These are phyloP conservation scores for Agaricus blazei DNA, from an alignment of 768 basidiomycete species.

Conservation along the genomic window DNA sequence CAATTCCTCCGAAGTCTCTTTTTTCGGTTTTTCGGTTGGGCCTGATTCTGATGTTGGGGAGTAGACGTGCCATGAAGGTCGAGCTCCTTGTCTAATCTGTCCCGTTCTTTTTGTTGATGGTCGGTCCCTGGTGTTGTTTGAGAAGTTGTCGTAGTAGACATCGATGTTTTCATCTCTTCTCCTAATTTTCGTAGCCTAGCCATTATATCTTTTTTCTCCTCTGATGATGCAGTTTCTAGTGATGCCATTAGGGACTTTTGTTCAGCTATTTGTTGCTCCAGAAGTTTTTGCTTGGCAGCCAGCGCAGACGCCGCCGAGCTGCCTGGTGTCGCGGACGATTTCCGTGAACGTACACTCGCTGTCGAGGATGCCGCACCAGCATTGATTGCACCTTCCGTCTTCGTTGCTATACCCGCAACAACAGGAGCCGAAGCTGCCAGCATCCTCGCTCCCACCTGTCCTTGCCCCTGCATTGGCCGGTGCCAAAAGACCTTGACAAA, in stretches of 20 bases:
- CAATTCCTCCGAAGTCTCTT: slow-evolving; percentile 59
- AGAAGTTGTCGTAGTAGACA: slow-evolving; percentile 22
- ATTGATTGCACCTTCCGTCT: slow-evolving; percentile 18
- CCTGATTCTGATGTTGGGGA: not conserved
- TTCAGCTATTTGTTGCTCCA: slow-evolving; percentile 82
- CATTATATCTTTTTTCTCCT: slow-evolving; percentile 81
- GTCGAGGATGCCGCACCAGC: slow-evolving; percentile 12
- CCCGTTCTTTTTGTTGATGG: slow-evolving; percentile 51
- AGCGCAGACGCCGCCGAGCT: slow-evolving; percentile 38
- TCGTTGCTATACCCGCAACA: slow-evolving; percentile 56
- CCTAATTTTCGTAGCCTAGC: slow-evolving; percentile 66
- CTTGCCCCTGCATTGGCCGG: slow-evolving; percentile 87
- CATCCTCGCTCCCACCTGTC: slow-evolving; percentile 69
- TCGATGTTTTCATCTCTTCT: slow-evolving; percentile 64
- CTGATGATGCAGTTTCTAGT: slow-evolving; percentile 53
- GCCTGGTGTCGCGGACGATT: slow-evolving; percentile 12
- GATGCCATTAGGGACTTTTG: slow-evolving; percentile 82
- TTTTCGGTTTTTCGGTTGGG: slow-evolving; percentile 25
- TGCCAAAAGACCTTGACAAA: slow-evolving; percentile 98
- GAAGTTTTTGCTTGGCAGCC: slow-evolving; percentile 67
- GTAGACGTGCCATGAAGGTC: slow-evolving; percentile 49
- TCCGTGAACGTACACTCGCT: slow-evolving; percentile 13
- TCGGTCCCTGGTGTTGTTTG: slow-evolving; percentile 25
- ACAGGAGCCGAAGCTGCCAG: slow-evolving; percentile 78
- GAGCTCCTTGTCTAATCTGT: slow-evolving; percentile 79